Base-by-base conservation (phyloP, 140 eudicot genomes). In the Erigeron philadelphicus region DNA sequence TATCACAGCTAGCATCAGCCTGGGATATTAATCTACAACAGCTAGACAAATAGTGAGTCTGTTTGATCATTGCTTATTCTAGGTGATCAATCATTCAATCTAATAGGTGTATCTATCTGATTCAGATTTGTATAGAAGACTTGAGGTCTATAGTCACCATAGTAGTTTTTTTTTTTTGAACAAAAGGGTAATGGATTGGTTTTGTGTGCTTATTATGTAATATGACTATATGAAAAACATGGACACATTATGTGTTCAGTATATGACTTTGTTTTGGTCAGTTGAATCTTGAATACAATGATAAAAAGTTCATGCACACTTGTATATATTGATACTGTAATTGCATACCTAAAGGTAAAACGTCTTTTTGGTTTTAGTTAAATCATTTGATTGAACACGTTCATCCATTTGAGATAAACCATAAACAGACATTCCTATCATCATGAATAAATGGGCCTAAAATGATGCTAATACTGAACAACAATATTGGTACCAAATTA, bases 21-120 rank as follows among this genome's bases (percentile, higher is more conserved):
- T 93, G 96, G 98, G 84, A 83, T 44, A 78, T 66, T 47, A 84
- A 86, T 84, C 77, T 86, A 69, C 87, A 81, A 69, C 84, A 81
- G 56, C 64, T 83, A 43, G 76, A 75, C 45, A 88, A 88, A 71
- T 80, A 80, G 60, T 40, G 67, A 8, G 13, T 16, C 47, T 18
- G 23, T 5, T 52, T 67, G 16, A 23, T 43, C 8, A 16, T 8
- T 18, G 67, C 17, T n/a, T 44, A 25, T 66, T 31, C 3, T 67
- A 66, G 47, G 57, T 53, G 18, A 21, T 9, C 23, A 38, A n/a
- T 45, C 18, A 21, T 21, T 21, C 25, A 21, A 21, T 21, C 25
- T 21, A 21, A 21, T 21, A 21, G 25, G 25, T 21, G 25, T 21
- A 43, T 9, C 6, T 45, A 40, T 66, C 42, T 63, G 40, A 40